Evolutionary conservation across 805 yeast genomes (phyloP).

Genomic region (Saturnispora gosingensis): DNA sequence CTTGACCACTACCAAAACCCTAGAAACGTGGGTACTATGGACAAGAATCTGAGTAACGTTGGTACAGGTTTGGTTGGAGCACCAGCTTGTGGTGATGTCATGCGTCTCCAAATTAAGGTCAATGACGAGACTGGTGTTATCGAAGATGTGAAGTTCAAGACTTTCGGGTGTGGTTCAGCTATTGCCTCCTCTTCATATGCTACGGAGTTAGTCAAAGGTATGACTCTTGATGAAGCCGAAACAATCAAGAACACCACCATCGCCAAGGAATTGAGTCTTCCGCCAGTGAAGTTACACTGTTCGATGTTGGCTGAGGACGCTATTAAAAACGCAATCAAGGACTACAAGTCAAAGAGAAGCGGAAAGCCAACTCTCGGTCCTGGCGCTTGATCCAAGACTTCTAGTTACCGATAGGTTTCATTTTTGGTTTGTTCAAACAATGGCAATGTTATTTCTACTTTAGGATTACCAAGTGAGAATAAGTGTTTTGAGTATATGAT

Average conservation of each 20-base stretch:
- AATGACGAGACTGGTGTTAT: constrained; percentile 84
- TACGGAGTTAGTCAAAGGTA: constrained; percentile 92
- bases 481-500: not conserved
- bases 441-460: not conserved
- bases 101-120: constrained; percentile 93
- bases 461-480: not conserved
- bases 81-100: constrained; percentile 99
- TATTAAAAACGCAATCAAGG: constrained; percentile 93
- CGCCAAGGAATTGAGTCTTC: constrained; percentile 88
- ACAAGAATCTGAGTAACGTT: constrained; percentile 64
- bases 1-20: constrained; percentile 96
- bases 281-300: constrained; percentile 96
- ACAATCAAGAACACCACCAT: constrained; percentile 87
- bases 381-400: constrained; percentile 27
- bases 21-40: constrained; percentile 89
- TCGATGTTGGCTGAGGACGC: constrained; percentile 99
- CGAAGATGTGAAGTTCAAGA: constrained; percentile 92
- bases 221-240: constrained; percentile 88
- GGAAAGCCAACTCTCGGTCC: constrained; percentile 55
- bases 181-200: constrained; percentile 94
- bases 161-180: constrained; percentile 99
- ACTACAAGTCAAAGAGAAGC: constrained; percentile 75
- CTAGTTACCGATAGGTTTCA: not conserved
- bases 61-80: constrained; percentile 99
- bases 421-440: not conserved